A percentile compares a stretch with the other conserved stretches of the same genome.
phyloP scores from a whole-genome alignment of 768 basidiomycete species.

The Epithele typhae region DNA sequence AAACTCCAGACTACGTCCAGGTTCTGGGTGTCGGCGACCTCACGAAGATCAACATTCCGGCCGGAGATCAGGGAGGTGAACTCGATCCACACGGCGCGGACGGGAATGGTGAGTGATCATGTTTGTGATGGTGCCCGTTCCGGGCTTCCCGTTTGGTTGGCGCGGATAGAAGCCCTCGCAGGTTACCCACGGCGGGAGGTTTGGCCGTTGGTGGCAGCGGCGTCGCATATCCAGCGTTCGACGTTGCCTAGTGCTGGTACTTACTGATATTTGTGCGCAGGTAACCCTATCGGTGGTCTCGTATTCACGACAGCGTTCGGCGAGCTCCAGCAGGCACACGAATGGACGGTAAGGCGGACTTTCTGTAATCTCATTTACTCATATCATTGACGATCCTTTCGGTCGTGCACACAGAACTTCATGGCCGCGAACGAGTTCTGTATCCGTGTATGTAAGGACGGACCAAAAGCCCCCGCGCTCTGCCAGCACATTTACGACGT shows the following conservation, averaged over 20 bases:
- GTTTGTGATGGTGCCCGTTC: no score
- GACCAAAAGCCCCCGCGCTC: constrained; percentile 42
- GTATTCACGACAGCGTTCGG: constrained; percentile 75
- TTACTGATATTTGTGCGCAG: constrained; percentile 19
- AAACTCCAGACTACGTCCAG: constrained; percentile 74
- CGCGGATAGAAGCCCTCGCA: no score
- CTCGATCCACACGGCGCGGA: constrained; percentile 68
- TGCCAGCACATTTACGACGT: constrained; percentile 59
- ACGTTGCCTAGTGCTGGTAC: not conserved
- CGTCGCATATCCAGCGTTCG: not conserved
- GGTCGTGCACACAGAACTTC: constrained; percentile 63
- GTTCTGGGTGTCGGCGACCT: constrained; percentile 66
- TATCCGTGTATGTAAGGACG: constrained; percentile 61
- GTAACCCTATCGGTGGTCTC: constrained; percentile 60
- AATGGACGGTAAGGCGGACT: constrained; percentile 57
- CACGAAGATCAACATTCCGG: constrained; percentile 59
- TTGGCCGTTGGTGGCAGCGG: no score
- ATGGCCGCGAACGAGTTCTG: constrained; percentile 60
- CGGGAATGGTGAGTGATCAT: constrained; percentile 44
- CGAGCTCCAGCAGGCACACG: constrained; percentile 42
- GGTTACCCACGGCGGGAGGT: no score
- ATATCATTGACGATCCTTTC: no score
- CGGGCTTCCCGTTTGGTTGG: no score
- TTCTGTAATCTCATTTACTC: no score
- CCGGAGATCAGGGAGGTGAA: constrained; percentile 58